These are phyloP conservation scores for Discostella stelligera DNA, from an alignment of 352 stramenopile species.

Conservation along the genomic window DNA sequence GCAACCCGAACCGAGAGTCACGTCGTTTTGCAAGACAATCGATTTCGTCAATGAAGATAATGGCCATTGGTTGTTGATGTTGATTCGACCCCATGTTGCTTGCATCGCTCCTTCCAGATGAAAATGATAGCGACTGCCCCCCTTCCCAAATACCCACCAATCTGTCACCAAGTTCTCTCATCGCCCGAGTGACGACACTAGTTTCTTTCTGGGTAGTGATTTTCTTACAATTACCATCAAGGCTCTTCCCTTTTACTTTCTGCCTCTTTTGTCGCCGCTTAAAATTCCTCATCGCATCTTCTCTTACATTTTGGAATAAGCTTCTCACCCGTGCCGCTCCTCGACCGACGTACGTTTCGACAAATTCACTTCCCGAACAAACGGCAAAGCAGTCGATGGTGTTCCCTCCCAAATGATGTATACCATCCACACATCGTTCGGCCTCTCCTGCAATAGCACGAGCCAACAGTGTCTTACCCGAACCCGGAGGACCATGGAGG, in stretches of 20 bases:
- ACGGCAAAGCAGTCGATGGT: conserved; percentile 45
- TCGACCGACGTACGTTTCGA: conserved; percentile 89
- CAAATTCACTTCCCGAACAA: conserved; percentile 55
- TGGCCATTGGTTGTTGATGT: conserved; percentile 59
- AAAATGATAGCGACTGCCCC: conserved; percentile 7
- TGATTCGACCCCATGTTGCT: not conserved
- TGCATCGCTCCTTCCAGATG: not conserved
- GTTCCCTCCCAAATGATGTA: conserved; percentile 7
- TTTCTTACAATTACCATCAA: not conserved
- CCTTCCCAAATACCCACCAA: conserved; percentile 26
- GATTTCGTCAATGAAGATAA: conserved; percentile 83
- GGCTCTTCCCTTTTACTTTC: not conserved
- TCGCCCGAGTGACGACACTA: conserved; percentile 74
- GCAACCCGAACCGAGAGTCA: conserved; percentile 22
- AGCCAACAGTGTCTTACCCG: conserved; percentile 88
- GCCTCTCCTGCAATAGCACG: conserved; percentile 87
- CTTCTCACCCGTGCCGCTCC: conserved; percentile 88
- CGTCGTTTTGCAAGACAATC: conserved; percentile 77
- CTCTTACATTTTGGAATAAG: conserved; percentile 88
- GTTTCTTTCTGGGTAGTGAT: not conserved
- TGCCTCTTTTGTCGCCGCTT: conserved; percentile 6
- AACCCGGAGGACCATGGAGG: conserved; percentile 85
- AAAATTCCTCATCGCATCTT: conserved; percentile 57
- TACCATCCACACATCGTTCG: conserved; percentile 49
- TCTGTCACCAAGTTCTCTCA: conserved; percentile 37